Conservation (phyloP, 768 basidiomycete species). For the Amanita brunnescens region DNA sequence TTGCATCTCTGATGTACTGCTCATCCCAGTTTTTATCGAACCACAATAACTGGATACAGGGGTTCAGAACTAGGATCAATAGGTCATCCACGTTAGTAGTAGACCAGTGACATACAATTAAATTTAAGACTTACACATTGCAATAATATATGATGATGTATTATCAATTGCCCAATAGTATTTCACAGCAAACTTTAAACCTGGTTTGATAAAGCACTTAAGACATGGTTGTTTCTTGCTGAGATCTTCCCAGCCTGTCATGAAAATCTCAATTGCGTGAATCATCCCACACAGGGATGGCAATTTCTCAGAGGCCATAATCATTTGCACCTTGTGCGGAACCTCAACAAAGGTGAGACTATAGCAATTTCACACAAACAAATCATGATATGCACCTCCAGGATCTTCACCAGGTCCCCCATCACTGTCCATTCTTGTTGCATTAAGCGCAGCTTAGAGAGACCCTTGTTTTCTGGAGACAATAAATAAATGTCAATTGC, state of each 20-base stretch:
- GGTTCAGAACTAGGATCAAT: constrained; percentile 10
- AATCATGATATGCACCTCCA: neutral
- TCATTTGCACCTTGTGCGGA: constrained; percentile 2
- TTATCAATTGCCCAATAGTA: constrained; percentile 9
- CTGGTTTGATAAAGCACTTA: neutral
- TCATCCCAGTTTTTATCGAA: constrained; percentile 13
- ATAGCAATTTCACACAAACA: neutral
- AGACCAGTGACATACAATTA: too few relatives aligned
- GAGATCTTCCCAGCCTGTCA: constrained; percentile 6
- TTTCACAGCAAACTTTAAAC: constrained; percentile 5
- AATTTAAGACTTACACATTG: constrained; percentile 11
- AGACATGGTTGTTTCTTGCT: neutral
- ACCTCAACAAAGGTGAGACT: neutral
- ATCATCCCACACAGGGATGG: constrained; percentile 8
- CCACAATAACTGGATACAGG: constrained; percentile 12
- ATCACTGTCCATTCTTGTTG: neutral
- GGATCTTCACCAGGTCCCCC: neutral
- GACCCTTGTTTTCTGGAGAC: neutral
- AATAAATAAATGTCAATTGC: neutral
- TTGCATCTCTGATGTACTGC: constrained; percentile 7
- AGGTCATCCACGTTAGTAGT: too few relatives aligned
- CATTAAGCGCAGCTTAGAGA: neutral
- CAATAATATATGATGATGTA: constrained; percentile 8
- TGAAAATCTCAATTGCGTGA: constrained; percentile 11
- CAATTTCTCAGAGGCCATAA: constrained; percentile 7